Evolutionary conservation across 352 stramenopile species (phyloP).

Genomic region (Phytopythium sindhum): DNA sequence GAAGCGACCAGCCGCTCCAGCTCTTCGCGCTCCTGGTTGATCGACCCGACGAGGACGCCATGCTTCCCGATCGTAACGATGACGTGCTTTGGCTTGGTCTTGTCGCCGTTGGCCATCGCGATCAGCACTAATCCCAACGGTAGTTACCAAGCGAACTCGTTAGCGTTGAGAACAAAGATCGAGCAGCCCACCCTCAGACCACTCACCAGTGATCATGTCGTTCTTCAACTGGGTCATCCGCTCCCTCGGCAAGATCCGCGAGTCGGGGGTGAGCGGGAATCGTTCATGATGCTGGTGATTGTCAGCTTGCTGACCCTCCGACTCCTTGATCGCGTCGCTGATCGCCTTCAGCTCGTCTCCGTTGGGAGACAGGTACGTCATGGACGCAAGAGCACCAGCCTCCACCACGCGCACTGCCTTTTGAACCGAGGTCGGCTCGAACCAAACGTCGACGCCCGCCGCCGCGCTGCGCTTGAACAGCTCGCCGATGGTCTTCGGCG

Average conservation of each 20-base stretch:
- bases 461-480: constrained; percentile 44
- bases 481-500: constrained; percentile 32
- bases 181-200: neutral
- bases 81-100: constrained; percentile 50
- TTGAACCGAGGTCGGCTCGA: constrained; percentile 84
- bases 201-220: constrained; percentile 57
- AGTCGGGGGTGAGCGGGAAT: constrained; percentile 52
- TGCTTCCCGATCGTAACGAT: constrained; percentile 79
- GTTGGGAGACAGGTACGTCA: constrained; percentile 81
- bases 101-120: constrained; percentile 56
- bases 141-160: neutral
- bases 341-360: constrained; percentile 71
- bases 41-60: constrained; percentile 62
- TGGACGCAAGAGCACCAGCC: constrained; percentile 32
- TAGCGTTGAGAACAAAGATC: neutral
- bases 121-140: constrained; percentile 33
- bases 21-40: constrained; percentile 27
- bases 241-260: constrained; percentile 34
- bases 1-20: constrained; percentile 16
- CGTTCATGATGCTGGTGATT: constrained; percentile 20
- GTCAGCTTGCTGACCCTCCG: neutral
- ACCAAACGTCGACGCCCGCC: constrained; percentile 56
- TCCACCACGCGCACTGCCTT: constrained; percentile 72
- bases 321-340: constrained; percentile 42
- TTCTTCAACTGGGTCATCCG: constrained; percentile 60